Evolutionary conservation across 1,284 basidiomycete species (phyloP).

Genomic region (Leccinum fuscescens): DNA sequence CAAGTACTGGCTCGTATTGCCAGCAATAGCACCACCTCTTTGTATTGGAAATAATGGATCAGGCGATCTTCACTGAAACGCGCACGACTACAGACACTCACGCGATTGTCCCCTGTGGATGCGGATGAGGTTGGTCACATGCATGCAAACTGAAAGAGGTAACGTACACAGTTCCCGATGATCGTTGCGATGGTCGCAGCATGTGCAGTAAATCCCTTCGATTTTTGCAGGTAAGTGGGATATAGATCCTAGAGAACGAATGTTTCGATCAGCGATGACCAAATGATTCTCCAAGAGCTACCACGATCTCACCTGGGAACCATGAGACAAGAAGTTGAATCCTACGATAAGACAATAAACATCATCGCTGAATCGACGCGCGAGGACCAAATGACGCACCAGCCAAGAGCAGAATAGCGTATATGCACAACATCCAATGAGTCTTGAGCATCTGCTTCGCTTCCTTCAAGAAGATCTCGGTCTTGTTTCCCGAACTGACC

Average conservation of each 20-base stretch:
- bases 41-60: slow-evolving; percentile 18
- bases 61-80: neutral
- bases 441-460: slow-evolving; percentile 73
- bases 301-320: slow-evolving; percentile 56
- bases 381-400: slow-evolving; percentile 43
- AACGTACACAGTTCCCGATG: slow-evolving; percentile 81
- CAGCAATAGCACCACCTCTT: slow-evolving; percentile 78
- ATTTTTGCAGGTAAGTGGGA: slow-evolving; percentile 73
- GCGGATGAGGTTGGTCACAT: slow-evolving; percentile 64
- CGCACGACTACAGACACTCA: slow-evolving; percentile 21
- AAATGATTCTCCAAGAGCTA: slow-evolving; percentile 56
- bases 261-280: slow-evolving; percentile 6
- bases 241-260: slow-evolving; percentile 56
- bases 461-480: slow-evolving; percentile 72
- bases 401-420: slow-evolving; percentile 77
- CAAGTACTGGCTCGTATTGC: slow-evolving; percentile 78
- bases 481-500: slow-evolving; percentile 51
- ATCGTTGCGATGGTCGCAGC: slow-evolving; percentile 85
- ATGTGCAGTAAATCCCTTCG: slow-evolving; percentile 59
- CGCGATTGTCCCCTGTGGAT: slow-evolving; percentile 69
- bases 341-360: slow-evolving; percentile 39
- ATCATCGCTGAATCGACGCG: neutral
- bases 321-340: slow-evolving; percentile 93
- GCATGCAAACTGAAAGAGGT: slow-evolving; percentile 33
- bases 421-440: slow-evolving; percentile 87